Evolutionary conservation across 495 filamentous ascomycete genomes (phyloP).

Genomic region (Daldinia loculata): DNA sequence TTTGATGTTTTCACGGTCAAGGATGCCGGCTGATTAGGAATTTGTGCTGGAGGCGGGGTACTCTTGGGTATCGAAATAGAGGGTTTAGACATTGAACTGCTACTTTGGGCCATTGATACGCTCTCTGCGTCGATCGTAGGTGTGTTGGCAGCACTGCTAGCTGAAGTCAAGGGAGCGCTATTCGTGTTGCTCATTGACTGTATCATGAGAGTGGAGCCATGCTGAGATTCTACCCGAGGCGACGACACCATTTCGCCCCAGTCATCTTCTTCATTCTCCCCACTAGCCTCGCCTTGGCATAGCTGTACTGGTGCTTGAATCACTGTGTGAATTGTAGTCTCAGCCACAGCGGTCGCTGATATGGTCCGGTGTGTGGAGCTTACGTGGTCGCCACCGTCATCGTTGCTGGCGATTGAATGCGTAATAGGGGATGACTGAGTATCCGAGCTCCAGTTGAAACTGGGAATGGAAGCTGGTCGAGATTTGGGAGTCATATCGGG

Average conservation of each 20-base stretch:
- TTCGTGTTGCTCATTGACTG: not conserved
- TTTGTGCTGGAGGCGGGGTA: slow-evolving; percentile 5
- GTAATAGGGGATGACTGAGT: slow-evolving; percentile 7
- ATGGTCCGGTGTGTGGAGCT: slow-evolving; percentile 2
- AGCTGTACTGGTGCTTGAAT: not conserved
- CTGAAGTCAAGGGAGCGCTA: not conserved
- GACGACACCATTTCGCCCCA: slow-evolving; percentile 67
- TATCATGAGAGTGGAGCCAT: slow-evolving; percentile 1
- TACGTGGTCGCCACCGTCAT: not conserved
- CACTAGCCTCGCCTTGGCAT: not conserved
- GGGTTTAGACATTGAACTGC: slow-evolving; percentile 3
- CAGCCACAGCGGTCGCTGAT: not conserved
- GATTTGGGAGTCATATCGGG: not conserved
- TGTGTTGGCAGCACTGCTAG: not conserved
- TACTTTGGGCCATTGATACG: not conserved
- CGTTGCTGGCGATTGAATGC: not conserved
- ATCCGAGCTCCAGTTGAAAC: slow-evolving; percentile 36
- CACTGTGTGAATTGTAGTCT: not conserved
- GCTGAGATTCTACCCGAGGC: slow-evolving; percentile 42
- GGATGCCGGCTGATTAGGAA: not conserved
- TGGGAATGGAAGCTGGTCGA: slow-evolving; percentile 6
- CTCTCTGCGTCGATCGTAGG: not conserved
- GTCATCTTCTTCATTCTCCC: slow-evolving; percentile 58
- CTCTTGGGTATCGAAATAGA: slow-evolving; percentile 26
- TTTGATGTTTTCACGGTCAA: slow-evolving; percentile 8